Base-by-base conservation (phyloP, 441 rosid species). In the Pelargonium cotyledonis region DNA sequence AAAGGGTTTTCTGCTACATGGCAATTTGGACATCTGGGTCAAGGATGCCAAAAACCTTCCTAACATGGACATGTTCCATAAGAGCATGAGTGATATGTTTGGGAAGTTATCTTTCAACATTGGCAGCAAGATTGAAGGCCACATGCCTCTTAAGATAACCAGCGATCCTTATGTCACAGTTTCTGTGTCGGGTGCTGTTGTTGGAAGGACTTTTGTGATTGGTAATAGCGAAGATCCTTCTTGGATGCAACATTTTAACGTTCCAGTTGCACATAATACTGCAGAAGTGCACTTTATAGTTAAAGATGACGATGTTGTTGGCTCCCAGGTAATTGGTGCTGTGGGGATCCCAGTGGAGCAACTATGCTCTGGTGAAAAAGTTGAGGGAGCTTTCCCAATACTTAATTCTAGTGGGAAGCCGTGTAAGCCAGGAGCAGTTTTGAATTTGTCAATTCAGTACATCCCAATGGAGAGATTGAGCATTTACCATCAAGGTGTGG, bases 141-240 rank as follows among this genome's bases (percentile, higher is more conserved):
- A 75, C 46, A 51, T 77, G 75, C 63, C 53, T 69, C 68, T 21
- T 44, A 88, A 79, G 40, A 35, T 35, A 0, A 95, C 99, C 4
- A 95, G 99, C 44, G 99, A 95, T 81, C 99, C 99, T 66, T 95
- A 90, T 38, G 97, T 95, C 66, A 77, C 97, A 12, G 81, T 95
- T 55, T 69, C 89, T 2, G 82, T 95, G 66, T 72, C 77, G 1
- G 64, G 40, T 72, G 96, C 97, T 35, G 89, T 86, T n/a, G 73
- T 95, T 43, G 96, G 91, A 58, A 82, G 92, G 82, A 95, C 99
- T 41, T 88, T 66, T 66, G 97, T 94, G 74, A 79, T 91, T 64
- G 89, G 85, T 78, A 94, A 94, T 77, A 69, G 77, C 5, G 97
- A 94, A 71, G 83, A 94, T 73, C 99, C 99, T 77, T 86, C 80